Evolutionary conservation across 2,329 filamentous ascomycete genomes (phyloP).

Genomic region (Penicillium fuscoglaucum): DNA sequence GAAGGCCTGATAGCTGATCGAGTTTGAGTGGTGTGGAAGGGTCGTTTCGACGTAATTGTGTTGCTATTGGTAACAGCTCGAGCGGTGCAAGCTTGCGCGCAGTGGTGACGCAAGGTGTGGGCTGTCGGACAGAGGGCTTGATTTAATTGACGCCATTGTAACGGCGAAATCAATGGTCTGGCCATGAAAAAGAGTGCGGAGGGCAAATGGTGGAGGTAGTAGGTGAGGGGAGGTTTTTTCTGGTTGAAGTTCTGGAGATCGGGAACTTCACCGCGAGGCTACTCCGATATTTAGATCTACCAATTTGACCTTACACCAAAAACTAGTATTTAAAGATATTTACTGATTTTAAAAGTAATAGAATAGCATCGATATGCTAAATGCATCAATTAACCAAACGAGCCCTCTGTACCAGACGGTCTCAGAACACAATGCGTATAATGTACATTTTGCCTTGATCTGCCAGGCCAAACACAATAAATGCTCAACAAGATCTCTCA

Average conservation of each 20-base stretch:
- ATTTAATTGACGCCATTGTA: constrained; percentile 17
- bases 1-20: neutral
- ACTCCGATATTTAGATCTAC: neutral
- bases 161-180: constrained; percentile 16
- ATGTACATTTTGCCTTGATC: constrained; percentile 41
- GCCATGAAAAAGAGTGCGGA: constrained; percentile 14
- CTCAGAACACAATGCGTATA: constrained; percentile 34
- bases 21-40: constrained; percentile 15
- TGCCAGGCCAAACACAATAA: constrained; percentile 23
- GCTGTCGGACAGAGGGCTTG: constrained; percentile 2
- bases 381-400: constrained; percentile 30
- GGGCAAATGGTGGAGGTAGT: neutral
- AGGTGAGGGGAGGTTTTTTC: constrained; percentile 4
- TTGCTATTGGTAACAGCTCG: neutral
- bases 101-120: neutral
- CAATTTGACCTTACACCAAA: neutral
- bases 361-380: constrained; percentile 18
- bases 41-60: neutral
- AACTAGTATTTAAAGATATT: neutral
- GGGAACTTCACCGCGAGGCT: neutral
- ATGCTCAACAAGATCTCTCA: constrained; percentile 20
- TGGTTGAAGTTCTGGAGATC: constrained; percentile 15
- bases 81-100: constrained; percentile 1
- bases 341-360: neutral
- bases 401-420: constrained; percentile 26